Evolutionary conservation across 768 basidiomycete genomes (phyloP), one percentile per base, ranked within the genome.

Genomic region (Podaxis sp.): DNA sequence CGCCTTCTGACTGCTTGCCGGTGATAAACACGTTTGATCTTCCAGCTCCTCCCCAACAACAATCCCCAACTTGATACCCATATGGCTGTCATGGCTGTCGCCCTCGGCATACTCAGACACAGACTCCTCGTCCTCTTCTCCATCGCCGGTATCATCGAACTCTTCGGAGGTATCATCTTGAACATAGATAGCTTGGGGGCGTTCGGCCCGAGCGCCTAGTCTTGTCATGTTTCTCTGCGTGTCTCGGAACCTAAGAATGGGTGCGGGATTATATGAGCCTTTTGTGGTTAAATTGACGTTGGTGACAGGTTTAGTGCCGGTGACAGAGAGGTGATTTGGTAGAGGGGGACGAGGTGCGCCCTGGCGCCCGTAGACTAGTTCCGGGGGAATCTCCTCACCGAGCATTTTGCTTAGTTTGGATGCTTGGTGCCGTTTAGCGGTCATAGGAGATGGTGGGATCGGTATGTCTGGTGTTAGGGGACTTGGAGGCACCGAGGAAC

Each of bases 341-440:
- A 7, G 46, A 26, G 44, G 44, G 17, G 13, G 57, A 28, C 8
- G 30, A 24, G 19, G 4, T 17, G 22, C 30, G 52, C 26, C 26
- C 28, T 24, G 48, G 17, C 36, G 36, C 22, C 19, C 33, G 38
- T 38, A 33, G 22, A 46, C 28, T 46, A 53, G 22, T 19, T 63
- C 63, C 17, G 54, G 39, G 2, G 56, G 36, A 17, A 63, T 52
- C 7, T 70, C 66, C 57, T 68, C 68, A 51, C 73, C 74, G 40
- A 73, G 68, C 46, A 71, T 70, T 54, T 69, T 70, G 13, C 67
- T 69, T 9, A 71, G 68, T 46, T 73, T 72, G 44, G 64, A 65
- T 19, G 67, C 58, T 44, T 68, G 70, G 11, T 57, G 65, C 2
- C 66, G 67, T 52, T 65, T 67, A 24, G 57, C 66, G 6, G 69